Percentiles rank a stretch among this genome's conserved stretches.
phyloP scores from a whole-genome alignment of 2,329 filamentous ascomycete species.

The Xylaria sp. region DNA sequence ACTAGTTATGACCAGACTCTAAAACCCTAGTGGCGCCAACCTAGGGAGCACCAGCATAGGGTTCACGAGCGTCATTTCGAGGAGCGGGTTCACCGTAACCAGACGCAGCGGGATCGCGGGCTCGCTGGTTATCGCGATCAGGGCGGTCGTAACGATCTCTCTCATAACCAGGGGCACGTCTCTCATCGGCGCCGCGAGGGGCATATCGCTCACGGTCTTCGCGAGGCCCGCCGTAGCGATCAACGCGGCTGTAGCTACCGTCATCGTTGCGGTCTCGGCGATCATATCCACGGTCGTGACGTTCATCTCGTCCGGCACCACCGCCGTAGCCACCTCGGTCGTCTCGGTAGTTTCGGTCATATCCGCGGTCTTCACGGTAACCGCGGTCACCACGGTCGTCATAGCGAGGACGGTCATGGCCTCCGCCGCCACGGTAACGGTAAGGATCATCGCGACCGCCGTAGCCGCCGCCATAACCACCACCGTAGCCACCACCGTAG shows the following conservation, averaged over 20 bases:
- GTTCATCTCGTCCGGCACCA: constrained; percentile 24
- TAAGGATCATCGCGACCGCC: constrained; percentile 53
- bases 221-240: constrained; percentile 28
- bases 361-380: constrained; percentile 40
- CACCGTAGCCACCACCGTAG: constrained; percentile 46
- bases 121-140: constrained; percentile 36
- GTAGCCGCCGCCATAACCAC: constrained; percentile 41
- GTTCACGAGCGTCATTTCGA: constrained; percentile 39
- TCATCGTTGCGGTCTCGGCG: constrained; percentile 40
- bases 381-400: constrained; percentile 42
- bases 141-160: constrained; percentile 44
- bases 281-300: constrained; percentile 47
- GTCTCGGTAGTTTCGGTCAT: constrained; percentile 35
- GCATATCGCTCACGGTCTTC: constrained; percentile 30
- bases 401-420: constrained; percentile 36
- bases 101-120: constrained; percentile 37
- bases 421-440: constrained; percentile 50
- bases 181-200: constrained; percentile 24
- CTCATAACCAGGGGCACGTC: constrained; percentile 25
- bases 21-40: constrained; percentile 13
- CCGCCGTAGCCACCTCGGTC: constrained; percentile 35
- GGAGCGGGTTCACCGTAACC: constrained; percentile 40
- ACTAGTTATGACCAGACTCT: constrained; percentile 24
- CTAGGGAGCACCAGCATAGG: constrained; percentile 39
- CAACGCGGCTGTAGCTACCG: constrained; percentile 25